Evolutionary conservation across 2,329 filamentous ascomycete species (phyloP).

Genomic region (Fusarium sp.): DNA sequence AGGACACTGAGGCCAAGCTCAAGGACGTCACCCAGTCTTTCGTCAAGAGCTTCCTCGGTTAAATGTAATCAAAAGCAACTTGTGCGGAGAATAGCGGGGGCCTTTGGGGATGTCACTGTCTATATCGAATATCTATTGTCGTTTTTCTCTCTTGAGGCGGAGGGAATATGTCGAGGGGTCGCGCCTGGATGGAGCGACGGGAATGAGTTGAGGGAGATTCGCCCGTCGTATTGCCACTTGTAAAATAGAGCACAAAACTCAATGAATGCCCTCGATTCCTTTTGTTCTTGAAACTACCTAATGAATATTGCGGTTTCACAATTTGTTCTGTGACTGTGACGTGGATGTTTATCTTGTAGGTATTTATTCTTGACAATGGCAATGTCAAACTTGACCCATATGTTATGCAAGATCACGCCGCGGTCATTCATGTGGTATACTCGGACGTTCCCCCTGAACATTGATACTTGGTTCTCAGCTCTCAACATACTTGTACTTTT

Average conservation of each 20-base stretch:
- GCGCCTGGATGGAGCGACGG: slow-evolving; percentile 61
- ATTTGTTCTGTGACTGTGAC: not conserved
- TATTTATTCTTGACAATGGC: not conserved
- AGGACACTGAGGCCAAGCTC: slow-evolving; percentile 87
- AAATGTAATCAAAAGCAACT: slow-evolving; percentile 55
- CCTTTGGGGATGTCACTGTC: slow-evolving; percentile 58
- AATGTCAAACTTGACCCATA: not conserved
- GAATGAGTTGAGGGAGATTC: slow-evolving; percentile 58
- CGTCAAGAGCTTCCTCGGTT: slow-evolving; percentile 90
- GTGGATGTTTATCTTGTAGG: not conserved
- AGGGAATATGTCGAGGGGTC: slow-evolving; percentile 59
- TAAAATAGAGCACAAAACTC: slow-evolving; percentile 74
- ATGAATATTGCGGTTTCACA: slow-evolving; percentile 4
- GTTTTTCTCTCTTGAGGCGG: slow-evolving; percentile 63
- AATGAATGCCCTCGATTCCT: slow-evolving; percentile 71
- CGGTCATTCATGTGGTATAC: not conserved
- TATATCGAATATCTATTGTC: slow-evolving; percentile 61
- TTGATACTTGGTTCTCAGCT: not conserved
- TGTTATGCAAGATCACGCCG: not conserved
- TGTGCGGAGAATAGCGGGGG: slow-evolving; percentile 50
- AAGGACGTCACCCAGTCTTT: slow-evolving; percentile 82
- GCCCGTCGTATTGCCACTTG: slow-evolving; percentile 67
- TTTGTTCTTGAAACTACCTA: slow-evolving; percentile 59
- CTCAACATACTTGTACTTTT: not conserved
- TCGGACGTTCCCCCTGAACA: not conserved